Evolutionary conservation across 371 early-diverging fungal genomes (phyloP).

Genomic region (Blastocladiella emersonii): DNA sequence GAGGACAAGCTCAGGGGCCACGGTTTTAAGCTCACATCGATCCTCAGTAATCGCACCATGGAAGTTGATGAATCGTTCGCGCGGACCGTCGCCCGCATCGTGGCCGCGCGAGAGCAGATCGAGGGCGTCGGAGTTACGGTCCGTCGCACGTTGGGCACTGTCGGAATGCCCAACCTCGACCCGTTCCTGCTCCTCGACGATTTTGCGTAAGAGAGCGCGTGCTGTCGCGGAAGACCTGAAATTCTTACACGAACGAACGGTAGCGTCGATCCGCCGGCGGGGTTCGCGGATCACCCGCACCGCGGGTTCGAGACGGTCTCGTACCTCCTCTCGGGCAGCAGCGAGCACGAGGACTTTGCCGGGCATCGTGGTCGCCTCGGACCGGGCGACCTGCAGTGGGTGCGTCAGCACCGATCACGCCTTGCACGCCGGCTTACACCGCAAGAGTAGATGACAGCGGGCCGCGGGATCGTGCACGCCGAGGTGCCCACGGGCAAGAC

Average conservation of each 20-base stretch:
- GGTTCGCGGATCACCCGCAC: constrained; percentile 14
- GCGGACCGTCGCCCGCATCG: too few species aligned
- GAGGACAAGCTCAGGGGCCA: too few species aligned
- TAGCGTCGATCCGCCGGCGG: constrained; percentile 21
- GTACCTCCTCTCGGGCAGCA: constrained; percentile 21
- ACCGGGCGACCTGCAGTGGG: constrained; percentile 63
- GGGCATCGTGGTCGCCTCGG: constrained; percentile 56
- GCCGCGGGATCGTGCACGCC: constrained; percentile 61
- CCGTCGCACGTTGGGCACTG: constrained; percentile 53
- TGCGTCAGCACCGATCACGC: too few species aligned
- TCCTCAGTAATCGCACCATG: too few species aligned
- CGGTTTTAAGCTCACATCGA: too few species aligned
- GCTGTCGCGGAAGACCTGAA: too few species aligned
- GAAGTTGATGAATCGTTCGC: too few species aligned
- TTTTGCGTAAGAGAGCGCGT: too few species aligned
- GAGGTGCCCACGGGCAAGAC: constrained; percentile 46
- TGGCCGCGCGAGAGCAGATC: too few species aligned
- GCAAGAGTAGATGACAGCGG: constrained; percentile 69
- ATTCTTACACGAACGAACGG: too few species aligned
- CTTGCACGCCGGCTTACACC: too few species aligned
- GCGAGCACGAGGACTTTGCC: constrained; percentile 60
- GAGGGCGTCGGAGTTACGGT: constrained; percentile 57
- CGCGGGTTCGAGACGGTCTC: constrained; percentile 27
- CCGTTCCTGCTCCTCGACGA: constrained; percentile 80
- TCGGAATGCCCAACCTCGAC: constrained; percentile 50